Conservation (phyloP, 2,329 filamentous ascomycete species). For the Apiospora arundinis region DNA sequence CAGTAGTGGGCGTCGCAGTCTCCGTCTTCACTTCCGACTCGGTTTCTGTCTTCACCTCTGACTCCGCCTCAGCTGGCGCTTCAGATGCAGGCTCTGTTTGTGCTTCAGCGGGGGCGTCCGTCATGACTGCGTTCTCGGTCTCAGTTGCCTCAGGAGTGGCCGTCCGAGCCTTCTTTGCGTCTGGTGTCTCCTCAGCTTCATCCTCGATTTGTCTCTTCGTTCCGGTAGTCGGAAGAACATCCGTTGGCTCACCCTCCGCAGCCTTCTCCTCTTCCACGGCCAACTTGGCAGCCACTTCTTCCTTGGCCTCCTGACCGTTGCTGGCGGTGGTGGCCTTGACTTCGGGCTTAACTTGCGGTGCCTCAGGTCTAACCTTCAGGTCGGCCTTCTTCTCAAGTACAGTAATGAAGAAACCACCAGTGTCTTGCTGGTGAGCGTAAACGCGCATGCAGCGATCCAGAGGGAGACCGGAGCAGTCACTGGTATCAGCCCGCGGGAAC, state of each 20-base stretch:
- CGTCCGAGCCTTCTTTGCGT: conserved; percentile 57
- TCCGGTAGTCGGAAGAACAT: conserved; percentile 39
- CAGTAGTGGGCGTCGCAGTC: conserved; percentile 25
- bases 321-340: conserved; percentile 28
- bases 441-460: conserved; percentile 91
- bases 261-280: conserved; percentile 45
- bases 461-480: conserved; percentile 68
- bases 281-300: conserved; percentile 34
- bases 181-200: conserved; percentile 45
- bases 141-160: conserved; percentile 27
- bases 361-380: conserved; percentile 78
- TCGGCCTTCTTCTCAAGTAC: conserved; percentile 92
- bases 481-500: conserved; percentile 71
- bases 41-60: conserved; percentile 23
- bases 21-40: conserved; percentile 30
- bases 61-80: conserved; percentile 27
- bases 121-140: conserved; percentile 31
- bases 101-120: conserved; percentile 27
- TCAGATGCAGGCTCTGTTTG: conserved; percentile 27
- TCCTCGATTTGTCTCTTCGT: conserved; percentile 43
- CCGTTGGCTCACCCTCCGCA: conserved; percentile 39
- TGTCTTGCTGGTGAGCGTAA: conserved; percentile 95
- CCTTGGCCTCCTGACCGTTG: conserved; percentile 30
- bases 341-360: conserved; percentile 51
- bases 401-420: conserved; percentile 96